Percentiles rank a stretch among this genome's conserved stretches.
Evolutionary conservation across 352 stramenopile species (phyloP).

Genomic region (Phytophthora hybrid): DNA sequence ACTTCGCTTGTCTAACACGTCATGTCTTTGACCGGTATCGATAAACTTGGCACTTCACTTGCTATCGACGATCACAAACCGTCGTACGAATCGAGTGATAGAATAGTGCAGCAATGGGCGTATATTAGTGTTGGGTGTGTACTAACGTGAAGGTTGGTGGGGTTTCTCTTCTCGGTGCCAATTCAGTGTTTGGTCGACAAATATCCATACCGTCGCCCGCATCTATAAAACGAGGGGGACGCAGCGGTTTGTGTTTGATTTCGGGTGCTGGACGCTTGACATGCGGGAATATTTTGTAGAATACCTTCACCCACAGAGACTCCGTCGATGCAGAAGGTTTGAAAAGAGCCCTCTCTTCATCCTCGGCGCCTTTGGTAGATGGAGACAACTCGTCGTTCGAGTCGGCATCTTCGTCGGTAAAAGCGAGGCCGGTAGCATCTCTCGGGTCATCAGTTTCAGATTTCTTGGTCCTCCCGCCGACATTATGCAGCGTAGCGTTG

Average conservation of each 20-base stretch:
- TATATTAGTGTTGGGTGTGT: too few relatives aligned
- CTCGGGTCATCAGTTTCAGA: neutral
- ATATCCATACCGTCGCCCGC: neutral
- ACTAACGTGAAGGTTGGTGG: neutral
- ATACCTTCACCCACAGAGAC: neutral
- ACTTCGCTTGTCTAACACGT: too few relatives aligned
- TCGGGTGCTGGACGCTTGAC: neutral
- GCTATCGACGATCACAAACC: too few relatives aligned
- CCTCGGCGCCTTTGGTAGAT: neutral
- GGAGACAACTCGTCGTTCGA: neutral
- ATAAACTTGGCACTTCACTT: too few relatives aligned
- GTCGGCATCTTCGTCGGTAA: neutral
- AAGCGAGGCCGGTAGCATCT: neutral
- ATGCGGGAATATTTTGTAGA: constrained; percentile 3
- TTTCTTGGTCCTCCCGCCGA: neutral
- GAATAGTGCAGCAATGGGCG: too few relatives aligned
- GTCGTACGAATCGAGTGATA: too few relatives aligned
- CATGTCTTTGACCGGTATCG: too few relatives aligned
- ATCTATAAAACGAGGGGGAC: neutral
- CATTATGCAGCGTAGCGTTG: neutral
- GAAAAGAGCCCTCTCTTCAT: neutral
- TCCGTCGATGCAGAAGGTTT: neutral
- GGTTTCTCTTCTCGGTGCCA: neutral
- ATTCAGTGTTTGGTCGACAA: neutral
- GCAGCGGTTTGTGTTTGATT: neutral